Percentiles rank a stretch among this genome's conserved stretches.
These are phyloP conservation scores for Pluteus cervinus DNA, from an alignment of 768 basidiomycete species.

Conservation along the genomic window DNA sequence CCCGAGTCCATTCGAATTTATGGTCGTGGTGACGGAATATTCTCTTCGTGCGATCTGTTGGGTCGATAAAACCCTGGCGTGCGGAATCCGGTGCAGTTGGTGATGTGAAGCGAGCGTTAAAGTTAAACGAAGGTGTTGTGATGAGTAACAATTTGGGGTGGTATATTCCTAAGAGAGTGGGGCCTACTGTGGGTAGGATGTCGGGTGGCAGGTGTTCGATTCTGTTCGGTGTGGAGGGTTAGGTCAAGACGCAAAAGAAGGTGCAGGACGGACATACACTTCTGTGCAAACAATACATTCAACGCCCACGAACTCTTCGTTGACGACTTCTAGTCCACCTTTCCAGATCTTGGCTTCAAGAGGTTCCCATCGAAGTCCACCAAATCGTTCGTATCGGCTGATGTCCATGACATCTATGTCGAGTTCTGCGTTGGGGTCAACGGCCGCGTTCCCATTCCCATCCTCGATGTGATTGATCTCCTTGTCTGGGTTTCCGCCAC, in stretches of 20 bases:
- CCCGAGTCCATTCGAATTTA: slow-evolving; percentile 83
- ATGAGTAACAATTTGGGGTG: slow-evolving; percentile 67
- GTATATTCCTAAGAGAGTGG: slow-evolving; percentile 71
- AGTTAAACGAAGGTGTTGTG: slow-evolving; percentile 84
- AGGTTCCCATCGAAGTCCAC: slow-evolving; percentile 62
- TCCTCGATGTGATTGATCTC: too few species aligned
- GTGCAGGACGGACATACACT: slow-evolving; percentile 65
- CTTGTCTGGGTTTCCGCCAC: too few species aligned
- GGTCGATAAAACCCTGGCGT: slow-evolving; percentile 59
- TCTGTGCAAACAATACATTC: slow-evolving; percentile 77
- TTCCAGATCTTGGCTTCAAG: slow-evolving; percentile 65
- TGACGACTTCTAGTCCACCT: slow-evolving; percentile 65
- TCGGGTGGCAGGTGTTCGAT: slow-evolving; percentile 72
- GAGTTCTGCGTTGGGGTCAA: too few species aligned
- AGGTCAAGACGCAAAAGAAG: slow-evolving; percentile 4
- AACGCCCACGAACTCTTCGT: slow-evolving; percentile 54
- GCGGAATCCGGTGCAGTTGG: slow-evolving; percentile 39
- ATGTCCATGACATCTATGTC: too few species aligned
- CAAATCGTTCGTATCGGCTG: too few species aligned
- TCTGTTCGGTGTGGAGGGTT: slow-evolving; percentile 27
- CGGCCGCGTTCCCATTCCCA: too few species aligned
- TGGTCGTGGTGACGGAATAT: slow-evolving; percentile 81
- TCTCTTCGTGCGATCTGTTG: slow-evolving; percentile 67
- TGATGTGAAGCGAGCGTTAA: slow-evolving; percentile 68
- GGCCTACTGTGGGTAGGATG: slow-evolving; percentile 57